A percentile compares a stretch with the other conserved stretches of the same genome.
Evolutionary conservation across 306 rosid species (phyloP).

Genomic region (Lupinus albus): DNA sequence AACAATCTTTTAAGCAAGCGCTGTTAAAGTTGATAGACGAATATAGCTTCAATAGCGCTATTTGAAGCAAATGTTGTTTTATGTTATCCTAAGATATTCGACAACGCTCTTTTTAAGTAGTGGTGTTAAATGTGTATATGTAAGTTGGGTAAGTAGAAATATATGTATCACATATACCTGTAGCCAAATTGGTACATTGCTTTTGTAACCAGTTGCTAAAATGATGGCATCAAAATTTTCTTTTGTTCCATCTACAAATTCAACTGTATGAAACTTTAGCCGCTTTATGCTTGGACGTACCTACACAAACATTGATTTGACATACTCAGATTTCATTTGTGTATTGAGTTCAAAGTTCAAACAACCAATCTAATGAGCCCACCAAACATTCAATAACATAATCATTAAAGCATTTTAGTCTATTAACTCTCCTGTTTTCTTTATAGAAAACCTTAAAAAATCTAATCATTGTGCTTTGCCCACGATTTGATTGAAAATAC

Average conservation of each 20-base stretch:
- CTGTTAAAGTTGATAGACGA: too few relatives aligned
- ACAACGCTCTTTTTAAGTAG: too few relatives aligned
- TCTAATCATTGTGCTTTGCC: slow-evolving; percentile 10
- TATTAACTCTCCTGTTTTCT: slow-evolving; percentile 25
- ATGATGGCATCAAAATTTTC: slow-evolving; percentile 83
- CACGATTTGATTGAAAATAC: slow-evolving; percentile 46
- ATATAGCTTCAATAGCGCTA: too few relatives aligned
- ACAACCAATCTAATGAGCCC: slow-evolving; percentile 27
- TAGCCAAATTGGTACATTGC: slow-evolving; percentile 97
- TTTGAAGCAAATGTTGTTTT: too few relatives aligned
- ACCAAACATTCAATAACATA: slow-evolving; percentile 30
- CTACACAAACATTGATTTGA: slow-evolving; percentile 55
- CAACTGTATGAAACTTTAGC: slow-evolving; percentile 68
- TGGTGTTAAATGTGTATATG: too few relatives aligned
- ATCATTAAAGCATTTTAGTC: slow-evolving; percentile 25
- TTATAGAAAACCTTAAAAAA: not conserved
- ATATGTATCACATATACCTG: slow-evolving; percentile 53
- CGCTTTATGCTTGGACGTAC: slow-evolving; percentile 76
- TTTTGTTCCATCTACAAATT: slow-evolving; percentile 67
- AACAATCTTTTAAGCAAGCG: too few relatives aligned
- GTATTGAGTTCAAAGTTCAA: slow-evolving; percentile 34
- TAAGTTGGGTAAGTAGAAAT: too few relatives aligned
- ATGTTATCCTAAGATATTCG: too few relatives aligned
- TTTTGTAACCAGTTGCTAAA: slow-evolving; percentile 96
- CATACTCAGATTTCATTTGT: slow-evolving; percentile 40